Percentiles rank a stretch among this genome's conserved stretches.
Evolutionary conservation across 352 stramenopile species (phyloP).

Genomic region (Phytophthora fragariae): DNA sequence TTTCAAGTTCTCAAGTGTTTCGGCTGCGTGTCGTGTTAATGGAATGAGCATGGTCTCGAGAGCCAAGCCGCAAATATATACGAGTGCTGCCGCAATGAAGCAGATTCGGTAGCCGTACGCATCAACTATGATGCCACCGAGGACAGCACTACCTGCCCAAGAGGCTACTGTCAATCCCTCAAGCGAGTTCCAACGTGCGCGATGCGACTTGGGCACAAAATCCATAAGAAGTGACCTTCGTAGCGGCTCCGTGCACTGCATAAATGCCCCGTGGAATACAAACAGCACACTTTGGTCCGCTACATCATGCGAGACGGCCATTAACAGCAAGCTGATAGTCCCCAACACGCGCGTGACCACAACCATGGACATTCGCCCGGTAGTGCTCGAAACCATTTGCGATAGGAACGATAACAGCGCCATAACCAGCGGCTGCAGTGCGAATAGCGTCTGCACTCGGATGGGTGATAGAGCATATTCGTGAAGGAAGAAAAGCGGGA

Average conservation of each 20-base stretch:
- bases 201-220: slow-evolving; percentile 65
- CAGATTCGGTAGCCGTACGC: slow-evolving; percentile 70
- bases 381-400: slow-evolving; percentile 46
- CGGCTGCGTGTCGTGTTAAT: slow-evolving; percentile 51
- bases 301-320: slow-evolving; percentile 46
- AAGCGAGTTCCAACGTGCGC: slow-evolving; percentile 76
- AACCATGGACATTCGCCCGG: slow-evolving; percentile 66
- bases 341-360: slow-evolving; percentile 50
- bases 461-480: slow-evolving; percentile 67
- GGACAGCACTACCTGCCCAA: slow-evolving; percentile 69
- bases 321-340: slow-evolving; percentile 53
- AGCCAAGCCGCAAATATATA: slow-evolving; percentile 54
- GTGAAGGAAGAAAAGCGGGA: slow-evolving; percentile 72
- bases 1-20: slow-evolving; percentile 15
- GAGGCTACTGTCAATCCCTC: slow-evolving; percentile 70
- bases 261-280: slow-evolving; percentile 57
- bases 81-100: slow-evolving; percentile 58
- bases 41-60: slow-evolving; percentile 69
- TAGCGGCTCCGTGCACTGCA: slow-evolving; percentile 70
- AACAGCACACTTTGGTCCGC: slow-evolving; percentile 58
- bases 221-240: slow-evolving; percentile 81
- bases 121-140: slow-evolving; percentile 71
- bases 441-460: slow-evolving; percentile 63
- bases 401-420: slow-evolving; percentile 51
- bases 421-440: slow-evolving; percentile 58